Evolutionary conservation across 176 grass and related monocot species (phyloP), one percentile per base, ranked within the genome.

Genomic region (Chloris gayana): DNA sequence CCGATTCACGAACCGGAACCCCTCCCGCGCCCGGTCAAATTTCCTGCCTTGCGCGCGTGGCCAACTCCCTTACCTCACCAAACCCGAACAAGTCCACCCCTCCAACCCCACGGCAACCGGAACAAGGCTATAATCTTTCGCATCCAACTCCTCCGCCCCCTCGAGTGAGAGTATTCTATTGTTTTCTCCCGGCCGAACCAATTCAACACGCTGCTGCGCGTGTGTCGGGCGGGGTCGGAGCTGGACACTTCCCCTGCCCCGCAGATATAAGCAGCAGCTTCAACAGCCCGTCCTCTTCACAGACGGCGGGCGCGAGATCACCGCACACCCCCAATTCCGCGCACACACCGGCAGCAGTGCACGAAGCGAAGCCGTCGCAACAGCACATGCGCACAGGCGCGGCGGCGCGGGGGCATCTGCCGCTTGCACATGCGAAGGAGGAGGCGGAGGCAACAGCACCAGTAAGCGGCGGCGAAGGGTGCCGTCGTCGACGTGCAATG

Each of bases 81-180:
- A 85, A 59, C 70, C 78, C 72, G 82, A 77, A 81, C 82, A 25
- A 85, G 87, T 82, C 87, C 63, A 69, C 49, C 45, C 73, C 67
- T 83, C 85, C 86, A 83, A 73, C 68, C 64, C 86, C 75, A 31
- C 75, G 57, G 15, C 24, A 37, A 37, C 35, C 50, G 18, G 22
- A 27, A 22, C 0, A 70, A 42, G 15, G 4, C 69, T 35, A 75
- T 74, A 80, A 27, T 30, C 64, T n/a, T 31, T 38, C 12, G 9
- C 54, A n/a, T 27, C 44, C 44, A 26, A 18, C 68, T 60, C 46
- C 11, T 15, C 34, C n/a, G 54, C 12, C 45, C 27, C 27, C 74
- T 18, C 13, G 67, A 14, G 17, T 57, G 6, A 29, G 1, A 73
- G 25, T 84, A 44, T 49, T 47, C 32, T 78, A 79, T 70, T n/a